Base-by-base conservation (phyloP, 805 yeast genomes). In the Candida michaelii region DNA sequence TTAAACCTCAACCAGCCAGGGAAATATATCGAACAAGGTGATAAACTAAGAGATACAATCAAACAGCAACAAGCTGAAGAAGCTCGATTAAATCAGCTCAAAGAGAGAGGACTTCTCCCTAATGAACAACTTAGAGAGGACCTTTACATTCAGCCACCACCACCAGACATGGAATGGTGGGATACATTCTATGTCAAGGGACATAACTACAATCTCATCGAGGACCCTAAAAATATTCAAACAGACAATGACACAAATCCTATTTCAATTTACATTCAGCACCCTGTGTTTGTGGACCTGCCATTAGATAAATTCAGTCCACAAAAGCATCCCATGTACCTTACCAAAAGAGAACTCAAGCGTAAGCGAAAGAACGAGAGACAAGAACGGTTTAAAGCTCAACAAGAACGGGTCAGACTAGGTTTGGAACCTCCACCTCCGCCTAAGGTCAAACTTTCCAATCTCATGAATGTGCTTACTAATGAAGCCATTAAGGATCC, bases 91-190 rank as follows among this genome's bases (percentile, higher is more conserved):
- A 52, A 62, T 35, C 69, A 66, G 23, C 57, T 65, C 30, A 53
- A 55, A 27, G 55, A 60, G 7, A 62, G 70, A 27, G 80, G 80
- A 0, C 53, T 75, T 5, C 60, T 71, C 5, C 79, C 90, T 0
- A 80, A 84, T 48, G 58, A 65, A 13, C 52, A 55, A 1, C 44
- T 73, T 0, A 83, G 82, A 3, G 96, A 88, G 54, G 75, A 78
- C 14, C 57, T 65, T 7, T 85, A 73, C 53, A 60, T 65, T 40
- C 65, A 66, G 0, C 58, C 55, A 0, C 55, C 46, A 14, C 89
- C 90, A 1, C 95, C 96, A 0, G 47, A 44, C 2, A 62, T 82
- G 1, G 97, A 89, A 60, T 89, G 97, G 96, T 91, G 97, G 97
- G 97, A 91, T 63, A 58, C 63, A 41, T 79, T 79, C 2, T 76